phyloP scores from a whole-genome alignment of 192 early-diverging fungal genomes.

The Coemansia guatemalensis region DNA sequence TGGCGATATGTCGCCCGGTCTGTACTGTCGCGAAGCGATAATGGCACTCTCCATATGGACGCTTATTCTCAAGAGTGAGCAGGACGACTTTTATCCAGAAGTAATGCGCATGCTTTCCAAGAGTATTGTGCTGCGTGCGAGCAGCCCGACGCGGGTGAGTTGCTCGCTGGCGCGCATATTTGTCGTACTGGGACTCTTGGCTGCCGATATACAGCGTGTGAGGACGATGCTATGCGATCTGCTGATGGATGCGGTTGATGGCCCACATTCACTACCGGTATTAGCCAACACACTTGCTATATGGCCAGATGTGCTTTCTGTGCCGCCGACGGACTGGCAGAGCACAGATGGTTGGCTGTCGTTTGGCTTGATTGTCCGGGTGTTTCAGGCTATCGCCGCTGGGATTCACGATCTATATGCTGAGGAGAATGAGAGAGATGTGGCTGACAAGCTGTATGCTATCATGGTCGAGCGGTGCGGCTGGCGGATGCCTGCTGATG shows the following conservation, averaged over 20 bases:
- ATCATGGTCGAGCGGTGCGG: slow-evolving; percentile 45
- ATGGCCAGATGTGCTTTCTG: slow-evolving; percentile 35
- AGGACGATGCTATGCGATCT: slow-evolving; percentile 44
- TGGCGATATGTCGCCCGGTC: slow-evolving; percentile 2
- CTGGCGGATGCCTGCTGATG: slow-evolving; percentile 43
- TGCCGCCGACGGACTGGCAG: slow-evolving; percentile 7
- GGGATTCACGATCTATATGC: slow-evolving; percentile 51
- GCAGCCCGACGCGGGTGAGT: slow-evolving; percentile 11
- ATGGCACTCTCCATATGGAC: slow-evolving; percentile 30
- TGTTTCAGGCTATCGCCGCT: slow-evolving; percentile 43
- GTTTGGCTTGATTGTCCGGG: slow-evolving; percentile 36
- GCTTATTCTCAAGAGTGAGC: slow-evolving; percentile 28
- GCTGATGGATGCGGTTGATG: slow-evolving; percentile 52
- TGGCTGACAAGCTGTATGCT: slow-evolving; percentile 44
- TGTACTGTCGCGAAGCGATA: slow-evolving; percentile 29
- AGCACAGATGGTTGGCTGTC: slow-evolving; percentile 3
- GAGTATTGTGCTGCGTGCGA: slow-evolving; percentile 21
- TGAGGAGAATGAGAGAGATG: slow-evolving; percentile 31
- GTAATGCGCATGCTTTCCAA: slow-evolving; percentile 35
- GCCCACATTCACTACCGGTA: slow-evolving; percentile 40
- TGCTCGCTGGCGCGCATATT: slow-evolving; percentile 48
- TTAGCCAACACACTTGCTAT: slow-evolving; percentile 37
- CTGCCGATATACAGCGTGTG: slow-evolving; percentile 41
- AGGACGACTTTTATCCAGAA: slow-evolving; percentile 19
- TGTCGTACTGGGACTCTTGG: slow-evolving; percentile 31